A percentile compares a stretch with the other conserved stretches of the same genome.
These are phyloP conservation scores for Yamadazyma endophytica DNA, from an alignment of 805 yeast species.

Conservation along the genomic window DNA sequence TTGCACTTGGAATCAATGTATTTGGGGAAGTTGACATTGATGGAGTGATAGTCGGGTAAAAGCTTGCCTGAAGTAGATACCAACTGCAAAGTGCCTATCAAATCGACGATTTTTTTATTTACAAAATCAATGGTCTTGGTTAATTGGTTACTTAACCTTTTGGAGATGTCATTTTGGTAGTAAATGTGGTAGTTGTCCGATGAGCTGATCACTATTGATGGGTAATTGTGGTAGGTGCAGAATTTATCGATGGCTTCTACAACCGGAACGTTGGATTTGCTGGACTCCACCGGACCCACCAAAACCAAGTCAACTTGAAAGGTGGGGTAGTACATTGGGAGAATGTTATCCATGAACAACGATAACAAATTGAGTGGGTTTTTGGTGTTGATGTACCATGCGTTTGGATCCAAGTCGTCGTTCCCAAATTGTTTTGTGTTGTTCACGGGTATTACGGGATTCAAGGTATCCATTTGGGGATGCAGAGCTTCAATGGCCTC, in stretches of 20 bases:
- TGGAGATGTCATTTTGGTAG: conserved; percentile 25
- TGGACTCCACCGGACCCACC: conserved; percentile 32
- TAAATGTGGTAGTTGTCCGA: conserved; percentile 26
- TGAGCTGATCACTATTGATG: conserved; percentile 20
- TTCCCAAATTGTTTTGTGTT: conserved; percentile 21
- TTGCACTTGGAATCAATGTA: conserved; percentile 7
- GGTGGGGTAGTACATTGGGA: conserved; percentile 20
- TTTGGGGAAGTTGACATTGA: conserved; percentile 9
- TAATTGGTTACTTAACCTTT: conserved; percentile 18
- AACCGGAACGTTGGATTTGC: not conserved
- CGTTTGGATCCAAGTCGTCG: conserved; percentile 27
- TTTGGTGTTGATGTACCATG: conserved; percentile 32
- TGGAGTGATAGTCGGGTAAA: conserved; percentile 8
- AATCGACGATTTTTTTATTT: conserved; percentile 17
- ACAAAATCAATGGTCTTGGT: conserved; percentile 19
- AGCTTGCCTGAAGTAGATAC: conserved; percentile 1
- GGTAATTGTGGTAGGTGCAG: conserved; percentile 8
- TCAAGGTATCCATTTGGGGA: conserved; percentile 5
- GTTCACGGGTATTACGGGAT: not conserved
- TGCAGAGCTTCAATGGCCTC: conserved; percentile 1
- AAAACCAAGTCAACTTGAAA: conserved; percentile 29
- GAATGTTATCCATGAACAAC: conserved; percentile 21
- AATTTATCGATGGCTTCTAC: conserved; percentile 5
- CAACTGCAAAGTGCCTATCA: conserved; percentile 15
- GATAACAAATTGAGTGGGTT: conserved; percentile 21